Evolutionary conservation across 2,329 filamentous ascomycete genomes (phyloP), one percentile per base, ranked within the genome.

Genomic region (Trematosphaeria pertusa): DNA sequence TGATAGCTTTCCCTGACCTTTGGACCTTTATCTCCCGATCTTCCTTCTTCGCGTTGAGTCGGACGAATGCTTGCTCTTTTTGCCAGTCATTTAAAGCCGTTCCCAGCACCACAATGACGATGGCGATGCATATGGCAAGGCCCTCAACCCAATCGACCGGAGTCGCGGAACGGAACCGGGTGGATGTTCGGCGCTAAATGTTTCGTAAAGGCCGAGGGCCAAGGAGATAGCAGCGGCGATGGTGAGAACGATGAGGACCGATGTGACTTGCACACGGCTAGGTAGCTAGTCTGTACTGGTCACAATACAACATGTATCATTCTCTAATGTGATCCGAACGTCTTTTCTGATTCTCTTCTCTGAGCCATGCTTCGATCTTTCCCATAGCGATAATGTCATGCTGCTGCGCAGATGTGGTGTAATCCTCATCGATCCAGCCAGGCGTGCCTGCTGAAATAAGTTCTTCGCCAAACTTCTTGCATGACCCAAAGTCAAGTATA

Each of bases 241-340:
- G 0, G 86, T 87, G 48, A 90, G 73, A 5, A 90, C 72, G 30
- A 90, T 86, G 30, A 91, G 80, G 26, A 90, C 84, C 54, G 87
- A n/a, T n/a, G n/a, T n/a, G 12, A 28, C 8, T 8, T 12, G 12
- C n/a, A n/a, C n/a, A n/a, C n/a, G n/a, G n/a, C n/a, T n/a, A n/a
- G n/a, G n/a, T n/a, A n/a, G n/a, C n/a, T 12, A 12, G 8, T 28
- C 12, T 28, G 24, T 8, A 12, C 24, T n/a, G 31, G 14, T 33
- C 11, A 36, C n/a, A 15, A 33, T 33, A 33, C 31, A 33, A 33
- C 8, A 28, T 28, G 24, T 33, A 33, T 33, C 33, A 33, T 39
- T n/a, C 37, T 39, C 33, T 46, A 26, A 28, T 39, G 7, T 6
- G 7, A 19, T 19, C 33, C 15, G 33, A 17, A 19, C 33, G 57